Evolutionary conservation across 2,329 filamentous ascomycete genomes (phyloP).

Genomic region (Aureobasidium subglaciale): DNA sequence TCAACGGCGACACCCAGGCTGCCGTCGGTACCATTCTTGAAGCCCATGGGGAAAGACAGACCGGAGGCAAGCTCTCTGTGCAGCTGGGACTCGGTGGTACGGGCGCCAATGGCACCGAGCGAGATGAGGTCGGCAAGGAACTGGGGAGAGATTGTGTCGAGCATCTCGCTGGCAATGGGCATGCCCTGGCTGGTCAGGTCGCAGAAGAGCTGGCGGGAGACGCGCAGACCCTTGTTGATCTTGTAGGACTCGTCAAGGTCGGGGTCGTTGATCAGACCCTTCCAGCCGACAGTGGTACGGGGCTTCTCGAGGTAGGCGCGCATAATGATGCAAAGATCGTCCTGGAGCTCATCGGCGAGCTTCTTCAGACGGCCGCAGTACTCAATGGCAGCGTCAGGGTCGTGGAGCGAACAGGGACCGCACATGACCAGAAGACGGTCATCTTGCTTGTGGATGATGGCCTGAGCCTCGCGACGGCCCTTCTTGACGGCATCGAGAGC

Average conservation of each 20-base stretch:
- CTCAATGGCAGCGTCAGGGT: constrained; percentile 78
- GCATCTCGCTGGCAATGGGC: constrained; percentile 96
- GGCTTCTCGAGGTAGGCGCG: constrained; percentile 98
- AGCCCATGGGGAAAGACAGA: constrained; percentile 93
- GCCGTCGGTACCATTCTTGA: constrained; percentile 98
- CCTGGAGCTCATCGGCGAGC: constrained; percentile 69
- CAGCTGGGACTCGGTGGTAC: constrained; percentile 93
- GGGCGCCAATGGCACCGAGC: constrained; percentile 87
- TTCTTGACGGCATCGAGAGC: constrained; percentile 63
- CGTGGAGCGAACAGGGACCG: constrained; percentile 95
- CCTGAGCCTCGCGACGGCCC: constrained; percentile 61
- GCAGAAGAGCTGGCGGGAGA: constrained; percentile 88
- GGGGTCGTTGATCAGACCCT: constrained; percentile 97
- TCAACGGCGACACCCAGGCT: constrained; percentile 87
- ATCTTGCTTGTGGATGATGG: constrained; percentile 69
- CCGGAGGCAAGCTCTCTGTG: constrained; percentile 94
- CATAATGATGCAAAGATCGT: constrained; percentile 91
- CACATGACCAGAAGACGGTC: constrained; percentile 91
- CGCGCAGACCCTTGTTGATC: constrained; percentile 95
- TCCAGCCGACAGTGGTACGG: constrained; percentile 96
- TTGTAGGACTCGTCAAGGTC: constrained; percentile 96
- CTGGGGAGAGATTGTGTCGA: constrained; percentile 97
- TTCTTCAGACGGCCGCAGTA: constrained; percentile 75
- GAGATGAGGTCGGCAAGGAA: constrained; percentile 95
- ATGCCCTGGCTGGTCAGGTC: constrained; percentile 82